Percentiles rank a stretch among this genome's conserved stretches.
Conservation (phyloP, 176 grass and related monocot species). For the Carex scoparia region DNA sequence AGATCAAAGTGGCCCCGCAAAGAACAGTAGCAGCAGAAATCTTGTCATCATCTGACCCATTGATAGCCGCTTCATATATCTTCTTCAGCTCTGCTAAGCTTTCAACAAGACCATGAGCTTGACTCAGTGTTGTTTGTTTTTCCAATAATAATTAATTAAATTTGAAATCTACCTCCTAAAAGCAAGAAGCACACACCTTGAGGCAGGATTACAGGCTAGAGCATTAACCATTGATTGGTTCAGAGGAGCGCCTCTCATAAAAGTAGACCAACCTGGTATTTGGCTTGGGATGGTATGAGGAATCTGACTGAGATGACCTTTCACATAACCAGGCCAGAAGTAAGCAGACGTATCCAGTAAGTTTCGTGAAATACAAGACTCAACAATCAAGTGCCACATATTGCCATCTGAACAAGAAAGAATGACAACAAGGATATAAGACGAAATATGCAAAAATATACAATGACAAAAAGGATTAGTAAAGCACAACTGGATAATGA, state of each 20-base stretch:
- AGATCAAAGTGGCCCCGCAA: constrained; percentile 84
- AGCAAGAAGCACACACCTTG: constrained; percentile 65
- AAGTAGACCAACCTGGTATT: constrained; percentile 78
- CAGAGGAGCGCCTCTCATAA: constrained; percentile 75
- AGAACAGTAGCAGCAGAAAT: constrained; percentile 78
- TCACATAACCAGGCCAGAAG: constrained; percentile 83
- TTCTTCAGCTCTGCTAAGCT: constrained; percentile 95
- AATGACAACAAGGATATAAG: constrained; percentile 15
- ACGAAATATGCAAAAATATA: neutral
- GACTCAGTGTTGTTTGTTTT: constrained; percentile 50
- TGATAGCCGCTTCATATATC: constrained; percentile 86
- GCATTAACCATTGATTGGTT: constrained; percentile 58
- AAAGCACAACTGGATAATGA: constrained; percentile 6
- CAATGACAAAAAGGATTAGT: neutral
- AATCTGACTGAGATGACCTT: constrained; percentile 41
- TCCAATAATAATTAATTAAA: neutral
- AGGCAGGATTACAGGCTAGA: constrained; percentile 65
- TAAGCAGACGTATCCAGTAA: constrained; percentile 90
- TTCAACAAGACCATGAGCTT: constrained; percentile 69
- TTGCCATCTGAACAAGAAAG: constrained; percentile 73
- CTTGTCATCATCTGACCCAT: constrained; percentile 72
- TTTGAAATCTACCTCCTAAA: constrained; percentile 11
- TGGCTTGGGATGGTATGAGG: constrained; percentile 59
- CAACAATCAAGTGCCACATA: constrained; percentile 92
- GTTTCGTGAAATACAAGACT: constrained; percentile 88